Percentiles rank a stretch among this genome's conserved stretches.
phyloP scores from a whole-genome alignment of 1,139 yeast species.

The Wickerhamomyces sp. region DNA sequence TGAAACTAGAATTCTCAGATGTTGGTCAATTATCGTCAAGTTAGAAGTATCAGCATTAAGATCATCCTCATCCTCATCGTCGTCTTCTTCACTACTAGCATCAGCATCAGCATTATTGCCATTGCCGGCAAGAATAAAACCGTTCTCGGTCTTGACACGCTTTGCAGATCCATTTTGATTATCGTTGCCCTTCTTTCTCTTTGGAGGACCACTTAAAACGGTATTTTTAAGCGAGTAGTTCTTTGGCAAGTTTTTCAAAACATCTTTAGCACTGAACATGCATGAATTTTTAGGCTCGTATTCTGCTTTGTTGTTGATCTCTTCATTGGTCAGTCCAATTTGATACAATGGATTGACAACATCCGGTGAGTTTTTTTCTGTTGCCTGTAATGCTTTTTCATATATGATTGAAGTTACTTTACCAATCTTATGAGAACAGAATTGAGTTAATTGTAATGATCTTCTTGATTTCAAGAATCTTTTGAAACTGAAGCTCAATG shows the following conservation, averaged over 20 bases:
- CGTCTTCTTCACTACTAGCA: constrained; percentile 21
- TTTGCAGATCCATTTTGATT: constrained; percentile 19
- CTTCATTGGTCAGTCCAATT: constrained; percentile 33
- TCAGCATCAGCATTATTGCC: constrained; percentile 18
- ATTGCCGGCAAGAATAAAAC: constrained; percentile 22
- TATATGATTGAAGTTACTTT: constrained; percentile 61
- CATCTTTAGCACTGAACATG: constrained; percentile 48
- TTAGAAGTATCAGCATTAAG: constrained; percentile 26
- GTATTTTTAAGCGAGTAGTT: constrained; percentile 45
- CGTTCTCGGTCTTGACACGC: constrained; percentile 42
- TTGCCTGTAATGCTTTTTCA: constrained; percentile 45
- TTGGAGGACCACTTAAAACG: constrained; percentile 34
- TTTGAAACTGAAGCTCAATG: constrained; percentile 59
- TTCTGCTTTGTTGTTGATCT: constrained; percentile 21
- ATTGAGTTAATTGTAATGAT: constrained; percentile 53
- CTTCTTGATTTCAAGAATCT: constrained; percentile 67
- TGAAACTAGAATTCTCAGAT: constrained; percentile 47
- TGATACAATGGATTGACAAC: constrained; percentile 29
- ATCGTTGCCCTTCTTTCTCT: constrained; percentile 25
- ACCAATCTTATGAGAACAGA: constrained; percentile 71
- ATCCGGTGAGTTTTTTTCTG: constrained; percentile 54
- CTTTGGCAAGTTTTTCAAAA: constrained; percentile 41
- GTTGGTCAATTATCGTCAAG: constrained; percentile 32
- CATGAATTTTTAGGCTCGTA: constrained; percentile 29
- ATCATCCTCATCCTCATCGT: constrained; percentile 22